A percentile compares a stretch with the other conserved stretches of the same genome.
Evolutionary conservation across 1,284 basidiomycete species (phyloP).

Genomic region (Cryptococcus sp.): DNA sequence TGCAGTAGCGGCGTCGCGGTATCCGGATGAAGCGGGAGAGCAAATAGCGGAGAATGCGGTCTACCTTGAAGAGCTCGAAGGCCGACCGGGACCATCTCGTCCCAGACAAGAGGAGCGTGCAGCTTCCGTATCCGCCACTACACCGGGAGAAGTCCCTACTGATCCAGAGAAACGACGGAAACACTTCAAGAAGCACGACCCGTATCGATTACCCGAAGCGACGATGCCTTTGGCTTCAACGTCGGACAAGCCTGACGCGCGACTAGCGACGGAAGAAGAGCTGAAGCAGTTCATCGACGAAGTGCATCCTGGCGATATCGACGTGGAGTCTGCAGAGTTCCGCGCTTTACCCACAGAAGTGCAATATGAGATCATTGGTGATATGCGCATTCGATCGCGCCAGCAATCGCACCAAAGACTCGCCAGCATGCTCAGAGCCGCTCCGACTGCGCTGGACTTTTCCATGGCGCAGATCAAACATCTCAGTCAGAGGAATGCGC

Average conservation of each 20-base stretch:
- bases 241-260: conserved; percentile 71
- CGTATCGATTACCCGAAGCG: conserved; percentile 73
- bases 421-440: conserved; percentile 81
- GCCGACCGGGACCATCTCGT: conserved; percentile 30
- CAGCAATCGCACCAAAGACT: conserved; percentile 90
- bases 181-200: conserved; percentile 63
- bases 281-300: conserved; percentile 86
- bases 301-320: conserved; percentile 89
- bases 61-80: conserved; percentile 82
- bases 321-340: conserved; percentile 84
- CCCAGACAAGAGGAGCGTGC: conserved; percentile 14
- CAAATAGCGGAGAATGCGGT: conserved; percentile 68
- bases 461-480: conserved; percentile 92
- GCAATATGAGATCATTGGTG: conserved; percentile 98
- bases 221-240: conserved; percentile 57
- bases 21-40: conserved; percentile 46
- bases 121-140: conserved; percentile 7
- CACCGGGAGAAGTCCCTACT: conserved; percentile 15
- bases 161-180: conserved; percentile 41
- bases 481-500: conserved; percentile 80
- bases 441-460: conserved; percentile 88
- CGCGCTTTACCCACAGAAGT: conserved; percentile 90
- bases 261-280: conserved; percentile 91
- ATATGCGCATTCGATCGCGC: conserved; percentile 86
- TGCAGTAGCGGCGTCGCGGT: conserved; percentile 26